Percentiles rank a stretch among this genome's conserved stretches.
Conservation (phyloP, 2,329 filamentous ascomycete genomes). For the Aspergillus pseudonomiae region DNA sequence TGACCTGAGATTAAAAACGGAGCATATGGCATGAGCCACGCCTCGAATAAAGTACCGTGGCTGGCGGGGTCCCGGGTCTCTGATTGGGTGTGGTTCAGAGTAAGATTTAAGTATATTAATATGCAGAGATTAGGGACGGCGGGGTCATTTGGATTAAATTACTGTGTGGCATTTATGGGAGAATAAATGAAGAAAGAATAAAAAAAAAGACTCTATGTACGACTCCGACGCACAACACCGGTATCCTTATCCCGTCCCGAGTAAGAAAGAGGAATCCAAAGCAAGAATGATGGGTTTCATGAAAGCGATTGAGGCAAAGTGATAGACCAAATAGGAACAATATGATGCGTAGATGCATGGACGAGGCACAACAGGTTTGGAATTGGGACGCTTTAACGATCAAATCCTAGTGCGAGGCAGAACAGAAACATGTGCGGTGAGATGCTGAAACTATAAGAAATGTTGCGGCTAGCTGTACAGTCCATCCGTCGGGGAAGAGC, state of each 20-base stretch:
- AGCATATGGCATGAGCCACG: neutral
- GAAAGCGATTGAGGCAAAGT: neutral
- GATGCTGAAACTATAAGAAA: slow-evolving; percentile 4
- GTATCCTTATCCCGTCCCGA: neutral
- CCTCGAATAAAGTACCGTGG: neutral
- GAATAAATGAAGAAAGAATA: too few relatives aligned
- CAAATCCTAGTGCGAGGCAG: slow-evolving; percentile 4
- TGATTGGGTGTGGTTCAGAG: neutral
- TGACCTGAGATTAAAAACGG: neutral
- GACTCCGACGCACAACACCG: neutral
- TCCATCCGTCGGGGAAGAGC: slow-evolving; percentile 6
- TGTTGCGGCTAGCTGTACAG: slow-evolving; percentile 15
- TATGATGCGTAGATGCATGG: neutral
- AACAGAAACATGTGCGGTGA: slow-evolving; percentile 13
- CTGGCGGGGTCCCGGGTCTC: neutral
- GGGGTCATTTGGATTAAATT: neutral
- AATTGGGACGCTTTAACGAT: slow-evolving; percentile 17
- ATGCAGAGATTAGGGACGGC: neutral
- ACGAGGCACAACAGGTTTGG: neutral
- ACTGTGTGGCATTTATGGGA: neutral
- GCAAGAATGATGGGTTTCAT: neutral
- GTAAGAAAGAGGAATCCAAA: neutral
- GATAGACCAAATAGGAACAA: neutral
- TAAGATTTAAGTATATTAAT: neutral
- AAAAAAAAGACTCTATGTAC: neutral